A percentile compares a stretch with the other conserved stretches of the same genome.
Evolutionary conservation across 176 grass and related monocot species (phyloP).

Genomic region (Carex scoparia): DNA sequence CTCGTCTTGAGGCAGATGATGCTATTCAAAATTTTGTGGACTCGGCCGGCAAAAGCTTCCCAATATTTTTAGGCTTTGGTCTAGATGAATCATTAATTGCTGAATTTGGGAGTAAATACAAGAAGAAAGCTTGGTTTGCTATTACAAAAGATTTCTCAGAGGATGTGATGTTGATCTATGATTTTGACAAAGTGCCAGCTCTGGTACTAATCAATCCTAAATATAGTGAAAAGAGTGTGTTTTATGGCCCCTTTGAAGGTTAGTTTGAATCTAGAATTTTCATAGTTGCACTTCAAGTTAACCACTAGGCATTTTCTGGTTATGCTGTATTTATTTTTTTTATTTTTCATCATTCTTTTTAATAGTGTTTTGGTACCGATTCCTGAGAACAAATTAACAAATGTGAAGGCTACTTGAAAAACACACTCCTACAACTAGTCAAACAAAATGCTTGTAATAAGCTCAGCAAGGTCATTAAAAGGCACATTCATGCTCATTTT

Average conservation of each 20-base stretch:
- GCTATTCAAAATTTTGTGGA: conserved; percentile 66
- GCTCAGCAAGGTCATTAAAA: not conserved
- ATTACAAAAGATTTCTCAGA: conserved; percentile 87
- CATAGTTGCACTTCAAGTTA: conserved; percentile 7
- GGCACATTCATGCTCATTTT: not conserved
- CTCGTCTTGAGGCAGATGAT: conserved; percentile 57
- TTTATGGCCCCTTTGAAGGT: conserved; percentile 98
- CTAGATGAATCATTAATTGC: conserved; percentile 64
- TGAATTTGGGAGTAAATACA: conserved; percentile 73
- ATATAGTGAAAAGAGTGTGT: conserved; percentile 76
- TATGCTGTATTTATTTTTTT: not conserved
- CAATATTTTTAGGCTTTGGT: conserved; percentile 90
- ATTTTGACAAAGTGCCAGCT: conserved; percentile 80
- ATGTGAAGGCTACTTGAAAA: not conserved
- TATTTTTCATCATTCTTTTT: not conserved
- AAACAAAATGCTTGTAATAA: not conserved
- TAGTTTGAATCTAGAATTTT: conserved; percentile 7
- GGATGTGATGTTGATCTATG: conserved; percentile 60
- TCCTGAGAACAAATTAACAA: not conserved
- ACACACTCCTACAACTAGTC: not conserved
- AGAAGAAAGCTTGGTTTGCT: conserved; percentile 98
- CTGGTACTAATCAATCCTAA: conserved; percentile 69
- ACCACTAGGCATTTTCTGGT: not conserved
- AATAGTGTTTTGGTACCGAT: not conserved
- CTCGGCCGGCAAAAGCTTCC: conserved; percentile 61